phyloP scores from a whole-genome alignment of 495 filamentous ascomycete genomes.

The Parmelia sp. region DNA sequence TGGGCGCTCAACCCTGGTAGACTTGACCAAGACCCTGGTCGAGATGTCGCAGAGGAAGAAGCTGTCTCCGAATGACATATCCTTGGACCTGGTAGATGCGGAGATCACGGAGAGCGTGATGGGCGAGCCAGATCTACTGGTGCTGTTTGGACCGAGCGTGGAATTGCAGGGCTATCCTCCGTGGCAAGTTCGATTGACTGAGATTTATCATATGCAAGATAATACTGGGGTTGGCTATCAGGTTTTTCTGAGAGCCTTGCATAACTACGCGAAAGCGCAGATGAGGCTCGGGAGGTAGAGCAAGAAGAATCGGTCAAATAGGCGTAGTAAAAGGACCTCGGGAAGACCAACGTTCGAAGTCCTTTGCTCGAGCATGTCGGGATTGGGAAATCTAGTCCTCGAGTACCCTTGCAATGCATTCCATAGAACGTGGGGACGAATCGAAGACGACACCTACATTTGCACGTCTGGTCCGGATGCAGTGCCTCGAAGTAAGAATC shows the following conservation, averaged over 20 bases:
- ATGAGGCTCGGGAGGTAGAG: conserved; percentile 76
- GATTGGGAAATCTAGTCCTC: neutral
- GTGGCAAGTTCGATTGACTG: conserved; percentile 90
- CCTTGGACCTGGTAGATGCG: conserved; percentile 77
- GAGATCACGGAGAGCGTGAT: conserved; percentile 70
- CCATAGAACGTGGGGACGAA: neutral
- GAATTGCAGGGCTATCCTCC: conserved; percentile 88
- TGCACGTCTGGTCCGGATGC: neutral
- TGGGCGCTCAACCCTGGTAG: conserved; percentile 85
- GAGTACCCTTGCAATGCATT: neutral
- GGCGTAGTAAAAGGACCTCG: neutral
- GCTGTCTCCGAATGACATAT: conserved; percentile 70
- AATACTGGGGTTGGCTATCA: conserved; percentile 73
- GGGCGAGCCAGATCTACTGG: conserved; percentile 79
- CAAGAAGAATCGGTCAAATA: neutral
- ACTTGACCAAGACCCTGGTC: conserved; percentile 87
- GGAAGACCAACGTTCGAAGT: neutral
- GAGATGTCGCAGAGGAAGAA: conserved; percentile 92
- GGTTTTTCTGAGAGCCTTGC: conserved; percentile 76
- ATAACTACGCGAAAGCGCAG: conserved; percentile 77
- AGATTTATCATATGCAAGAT: conserved; percentile 67
- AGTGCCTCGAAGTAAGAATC: neutral
- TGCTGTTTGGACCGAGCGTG: conserved; percentile 76
- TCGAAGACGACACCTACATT: neutral
- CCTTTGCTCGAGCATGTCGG: neutral